A percentile compares a stretch with the other conserved stretches of the same genome.
phyloP scores from a whole-genome alignment of 306 rosid genomes.

The Myrica gale region DNA sequence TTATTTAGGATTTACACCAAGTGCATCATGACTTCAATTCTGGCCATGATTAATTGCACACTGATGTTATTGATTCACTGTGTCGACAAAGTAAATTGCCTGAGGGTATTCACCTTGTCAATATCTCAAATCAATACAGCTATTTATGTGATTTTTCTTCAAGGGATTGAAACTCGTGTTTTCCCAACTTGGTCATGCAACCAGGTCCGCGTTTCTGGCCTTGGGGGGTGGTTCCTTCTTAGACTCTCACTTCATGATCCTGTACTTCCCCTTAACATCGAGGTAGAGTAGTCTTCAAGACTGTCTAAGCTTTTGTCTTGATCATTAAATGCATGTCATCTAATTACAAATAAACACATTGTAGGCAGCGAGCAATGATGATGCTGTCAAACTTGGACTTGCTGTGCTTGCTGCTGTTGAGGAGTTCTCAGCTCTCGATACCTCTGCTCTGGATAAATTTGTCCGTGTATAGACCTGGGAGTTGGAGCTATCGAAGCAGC shows the following conservation, averaged over 20 bases:
- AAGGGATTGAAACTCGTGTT: conserved; percentile 7
- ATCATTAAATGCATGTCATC: conserved; percentile 7
- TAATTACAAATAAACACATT: conserved; percentile 25
- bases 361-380: conserved; percentile 69
- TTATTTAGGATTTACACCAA: neutral
- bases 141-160: neutral
- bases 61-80: neutral
- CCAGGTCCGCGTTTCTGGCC: conserved; percentile 87
- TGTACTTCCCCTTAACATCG: conserved; percentile 94
- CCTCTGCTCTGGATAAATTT: conserved; percentile 74
- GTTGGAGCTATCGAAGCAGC: conserved; percentile 1
- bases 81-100: neutral
- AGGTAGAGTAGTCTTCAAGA: conserved; percentile 49
- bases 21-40: neutral
- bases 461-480: conserved; percentile 37
- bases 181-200: conserved; percentile 32
- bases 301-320: conserved; percentile 3
- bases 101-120: no score
- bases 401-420: conserved; percentile 58
- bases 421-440: conserved; percentile 71
- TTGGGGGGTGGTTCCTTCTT: conserved; percentile 93
- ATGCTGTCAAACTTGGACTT: conserved; percentile 70
- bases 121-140: no score
- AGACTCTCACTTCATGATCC: conserved; percentile 95
- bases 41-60: conserved; percentile 2